Conservation (phyloP, 1,139 yeast species). For the Hansenula anomala region DNA sequence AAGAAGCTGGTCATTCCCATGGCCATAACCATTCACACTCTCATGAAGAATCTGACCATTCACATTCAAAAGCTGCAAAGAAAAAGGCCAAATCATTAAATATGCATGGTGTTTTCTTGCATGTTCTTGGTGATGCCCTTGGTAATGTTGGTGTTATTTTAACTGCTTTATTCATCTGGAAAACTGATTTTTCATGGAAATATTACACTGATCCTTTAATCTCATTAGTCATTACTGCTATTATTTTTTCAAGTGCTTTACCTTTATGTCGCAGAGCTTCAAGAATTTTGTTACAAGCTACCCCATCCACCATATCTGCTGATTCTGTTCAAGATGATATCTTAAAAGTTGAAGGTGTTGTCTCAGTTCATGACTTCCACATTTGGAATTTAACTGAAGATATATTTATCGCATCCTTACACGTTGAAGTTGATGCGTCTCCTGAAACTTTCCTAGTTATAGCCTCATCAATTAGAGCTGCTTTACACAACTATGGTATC, state of each 20-base stretch:
- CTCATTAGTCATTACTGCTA: slow-evolving; percentile 78
- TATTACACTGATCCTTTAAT: slow-evolving; percentile 82
- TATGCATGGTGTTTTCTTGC: slow-evolving; percentile 96
- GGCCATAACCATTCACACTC: slow-evolving; percentile 27
- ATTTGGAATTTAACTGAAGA: slow-evolving; percentile 95
- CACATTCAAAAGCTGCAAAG: slow-evolving; percentile 9
- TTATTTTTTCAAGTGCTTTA: slow-evolving; percentile 85
- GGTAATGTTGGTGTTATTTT: slow-evolving; percentile 92
- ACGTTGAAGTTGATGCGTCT: slow-evolving; percentile 63
- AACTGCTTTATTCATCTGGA: slow-evolving; percentile 91
- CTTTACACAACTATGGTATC: slow-evolving; percentile 79
- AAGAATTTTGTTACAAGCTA: slow-evolving; percentile 85
- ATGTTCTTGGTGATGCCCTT: slow-evolving; percentile 92
- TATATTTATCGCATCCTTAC: slow-evolving; percentile 82
- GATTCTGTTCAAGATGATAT: slow-evolving; percentile 70
- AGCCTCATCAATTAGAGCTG: slow-evolving; percentile 71
- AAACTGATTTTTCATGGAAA: slow-evolving; percentile 85
- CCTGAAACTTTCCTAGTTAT: slow-evolving; percentile 67
- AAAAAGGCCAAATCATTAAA: slow-evolving; percentile 62
- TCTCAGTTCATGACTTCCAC: slow-evolving; percentile 90
- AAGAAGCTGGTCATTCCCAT: slow-evolving; percentile 24
- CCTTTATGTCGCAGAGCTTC: slow-evolving; percentile 88
- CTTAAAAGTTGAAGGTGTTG: slow-evolving; percentile 61
- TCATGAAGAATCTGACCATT: not conserved
- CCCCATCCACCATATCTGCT: slow-evolving; percentile 78